phyloP scores from a whole-genome alignment of 1,139 yeast species.

The Hemisphaericaspora subhashii region DNA sequence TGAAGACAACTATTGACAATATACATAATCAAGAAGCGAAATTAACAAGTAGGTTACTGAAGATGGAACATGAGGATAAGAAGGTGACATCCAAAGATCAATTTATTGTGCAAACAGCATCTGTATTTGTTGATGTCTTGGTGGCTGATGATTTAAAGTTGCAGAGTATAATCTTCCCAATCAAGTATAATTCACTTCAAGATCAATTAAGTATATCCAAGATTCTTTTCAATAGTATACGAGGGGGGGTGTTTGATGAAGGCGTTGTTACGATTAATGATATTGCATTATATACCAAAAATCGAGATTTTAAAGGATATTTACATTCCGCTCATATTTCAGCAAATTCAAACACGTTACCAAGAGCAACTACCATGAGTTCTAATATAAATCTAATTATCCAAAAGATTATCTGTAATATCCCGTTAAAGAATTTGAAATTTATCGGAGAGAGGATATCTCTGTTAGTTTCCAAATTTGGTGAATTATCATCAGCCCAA shows the following conservation, averaged over 20 bases:
- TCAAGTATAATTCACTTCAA: conserved; percentile 33
- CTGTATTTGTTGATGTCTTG: conserved; percentile 19
- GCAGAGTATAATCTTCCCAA: conserved; percentile 32
- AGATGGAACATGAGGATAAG: conserved; percentile 3
- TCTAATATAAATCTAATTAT: conserved; percentile 21
- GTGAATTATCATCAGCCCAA: conserved; percentile 20
- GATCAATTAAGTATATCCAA: conserved; percentile 32
- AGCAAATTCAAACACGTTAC: conserved; percentile 16
- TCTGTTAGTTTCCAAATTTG: conserved; percentile 17
- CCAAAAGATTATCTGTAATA: conserved; percentile 18
- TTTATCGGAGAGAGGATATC: conserved; percentile 15
- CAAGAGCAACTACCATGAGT: conserved; percentile 22
- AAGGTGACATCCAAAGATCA: conserved; percentile 11
- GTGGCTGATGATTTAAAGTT: conserved; percentile 15
- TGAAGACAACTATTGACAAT: conserved; percentile 15
- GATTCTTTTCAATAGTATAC: conserved; percentile 20
- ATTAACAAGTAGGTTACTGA: not conserved
- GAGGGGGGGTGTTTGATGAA: conserved; percentile 11
- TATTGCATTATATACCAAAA: conserved; percentile 19
- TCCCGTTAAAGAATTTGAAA: conserved; percentile 16
- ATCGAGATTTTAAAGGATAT: conserved; percentile 27
- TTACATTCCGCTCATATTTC: conserved; percentile 17
- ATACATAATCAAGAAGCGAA: conserved; percentile 5
- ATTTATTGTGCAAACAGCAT: conserved; percentile 36
- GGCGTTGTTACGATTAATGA: conserved; percentile 22